Base-by-base conservation (phyloP, 306 rosid species). In the Medicago truncatula region DNA sequence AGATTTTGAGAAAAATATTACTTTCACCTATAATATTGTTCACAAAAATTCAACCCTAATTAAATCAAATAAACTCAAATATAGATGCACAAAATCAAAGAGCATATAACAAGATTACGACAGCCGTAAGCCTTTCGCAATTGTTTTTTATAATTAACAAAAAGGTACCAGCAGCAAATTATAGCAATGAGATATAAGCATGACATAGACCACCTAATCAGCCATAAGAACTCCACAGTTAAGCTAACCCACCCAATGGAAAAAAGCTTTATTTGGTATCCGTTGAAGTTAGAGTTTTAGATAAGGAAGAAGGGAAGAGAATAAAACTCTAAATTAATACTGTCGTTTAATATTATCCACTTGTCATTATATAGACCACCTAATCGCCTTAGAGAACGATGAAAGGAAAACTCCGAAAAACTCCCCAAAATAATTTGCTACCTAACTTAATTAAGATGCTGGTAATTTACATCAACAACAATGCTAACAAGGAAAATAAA, bases 21-120 rank as follows among this genome's bases (percentile, higher is more conserved):
- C 96, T 85, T 88, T 95, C 40, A 95, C 98, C 98, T 92, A 52
- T 25, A 68, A 77, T 76, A 86, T 82, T 65, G 73, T 54, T 79
- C 44, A 43, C 76, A 67, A 77, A 36, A 52, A 67, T 25, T 57
- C 72, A 83, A 65, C n/a, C 36, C 59, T 73, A 62, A 54, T 38
- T 82, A 28, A 70, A 68, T 46, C 61, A 41, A 61, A 76, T 50
- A 60, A 76, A 28, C 31, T 72, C 14, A 74, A 74, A 54, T 59
- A 61, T 65, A 59, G 41, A 77, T 63, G 17, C 49, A 71, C 44
- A 39, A 63, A 69, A 76, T 52, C 41, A 74, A 65, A 79, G 54
- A 53, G 61, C 54, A 73, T 43, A 17, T 4, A 71, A 20, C n/a
- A 44, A 44, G n/a, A 44, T 44, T 12, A 44, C 1, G n/a, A 44